phyloP scores from a whole-genome alignment of 2,329 filamentous ascomycete species.

The Aspergillus calidoustus region DNA sequence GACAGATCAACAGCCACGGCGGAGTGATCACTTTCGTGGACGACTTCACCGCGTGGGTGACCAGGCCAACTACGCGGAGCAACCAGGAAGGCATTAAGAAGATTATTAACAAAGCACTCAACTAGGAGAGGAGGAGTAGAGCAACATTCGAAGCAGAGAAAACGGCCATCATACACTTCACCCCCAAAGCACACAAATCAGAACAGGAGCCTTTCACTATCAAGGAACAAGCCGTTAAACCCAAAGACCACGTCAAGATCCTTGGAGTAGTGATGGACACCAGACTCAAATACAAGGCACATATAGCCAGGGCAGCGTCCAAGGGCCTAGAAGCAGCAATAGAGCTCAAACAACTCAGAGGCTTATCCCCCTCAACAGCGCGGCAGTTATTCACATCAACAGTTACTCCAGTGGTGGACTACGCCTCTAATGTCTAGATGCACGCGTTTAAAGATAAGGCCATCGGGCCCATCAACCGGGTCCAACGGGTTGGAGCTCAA shows the following conservation, averaged over 20 bases:
- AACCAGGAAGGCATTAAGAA: too few relatives aligned
- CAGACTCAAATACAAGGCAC: constrained; percentile 33
- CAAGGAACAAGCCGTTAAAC: constrained; percentile 25
- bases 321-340: constrained; percentile 31
- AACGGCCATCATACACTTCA: too few relatives aligned
- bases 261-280: constrained; percentile 30
- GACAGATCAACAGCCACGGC: constrained; percentile 31
- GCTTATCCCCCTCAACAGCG: constrained; percentile 25
- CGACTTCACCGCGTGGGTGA: too few relatives aligned
- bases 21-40: constrained; percentile 28
- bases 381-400: constrained; percentile 29
- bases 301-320: too few relatives aligned
- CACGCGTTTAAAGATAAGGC: constrained; percentile 25
- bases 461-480: constrained; percentile 27
- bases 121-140: too few relatives aligned
- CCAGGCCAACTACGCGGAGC: too few relatives aligned
- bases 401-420: constrained; percentile 33
- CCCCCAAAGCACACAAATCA: constrained; percentile 24
- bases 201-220: constrained; percentile 26
- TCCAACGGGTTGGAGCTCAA: constrained; percentile 31
- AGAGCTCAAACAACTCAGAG: constrained; percentile 22
- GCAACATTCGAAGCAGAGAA: too few relatives aligned
- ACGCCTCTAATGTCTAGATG: too few relatives aligned
- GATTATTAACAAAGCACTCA: too few relatives aligned
- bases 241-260: constrained; percentile 27